A percentile compares a stretch with the other conserved stretches of the same genome.
Evolutionary conservation across 31 red algal species (phyloP).

Genomic region (Endocladia muricata): DNA sequence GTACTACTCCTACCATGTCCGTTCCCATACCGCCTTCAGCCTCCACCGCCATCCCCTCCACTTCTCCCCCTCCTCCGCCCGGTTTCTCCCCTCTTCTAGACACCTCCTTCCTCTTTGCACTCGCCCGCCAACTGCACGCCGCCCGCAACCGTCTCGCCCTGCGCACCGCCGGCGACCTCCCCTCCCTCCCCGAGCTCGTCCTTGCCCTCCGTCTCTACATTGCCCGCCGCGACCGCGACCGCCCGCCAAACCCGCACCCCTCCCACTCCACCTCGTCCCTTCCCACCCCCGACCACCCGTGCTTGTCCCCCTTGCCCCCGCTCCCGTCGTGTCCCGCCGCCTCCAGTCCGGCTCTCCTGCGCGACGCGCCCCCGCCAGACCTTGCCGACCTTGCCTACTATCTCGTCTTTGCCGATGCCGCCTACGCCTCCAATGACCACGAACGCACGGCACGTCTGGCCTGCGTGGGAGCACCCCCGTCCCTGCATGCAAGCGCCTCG

Average conservation of each 20-base stretch:
- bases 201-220: conserved; percentile 47
- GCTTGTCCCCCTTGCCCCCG: neutral
- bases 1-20: no score
- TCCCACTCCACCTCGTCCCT: neutral
- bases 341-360: neutral
- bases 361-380: conserved; percentile 11
- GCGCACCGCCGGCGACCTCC: conserved; percentile 47
- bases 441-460: conserved; percentile 10
- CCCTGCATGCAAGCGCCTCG: conserved; percentile 12
- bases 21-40: no score
- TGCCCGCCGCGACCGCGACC: conserved; percentile 41
- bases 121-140: conserved; percentile 51
- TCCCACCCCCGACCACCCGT: neutral
- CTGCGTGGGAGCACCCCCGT: conserved; percentile 5
- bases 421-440: conserved; percentile 28
- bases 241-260: conserved; percentile 6
- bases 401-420: conserved; percentile 44
- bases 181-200: conserved; percentile 27
- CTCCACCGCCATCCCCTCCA: no score
- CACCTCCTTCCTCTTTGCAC: conserved; percentile 12
- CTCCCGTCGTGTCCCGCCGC: neutral
- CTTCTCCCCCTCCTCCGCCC: no score
- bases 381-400: conserved; percentile 25
- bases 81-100: conserved; percentile 53
- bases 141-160: conserved; percentile 44